Conservation (phyloP, 2,329 filamentous ascomycete genomes). For the Colletotrichum costaricense region DNA sequence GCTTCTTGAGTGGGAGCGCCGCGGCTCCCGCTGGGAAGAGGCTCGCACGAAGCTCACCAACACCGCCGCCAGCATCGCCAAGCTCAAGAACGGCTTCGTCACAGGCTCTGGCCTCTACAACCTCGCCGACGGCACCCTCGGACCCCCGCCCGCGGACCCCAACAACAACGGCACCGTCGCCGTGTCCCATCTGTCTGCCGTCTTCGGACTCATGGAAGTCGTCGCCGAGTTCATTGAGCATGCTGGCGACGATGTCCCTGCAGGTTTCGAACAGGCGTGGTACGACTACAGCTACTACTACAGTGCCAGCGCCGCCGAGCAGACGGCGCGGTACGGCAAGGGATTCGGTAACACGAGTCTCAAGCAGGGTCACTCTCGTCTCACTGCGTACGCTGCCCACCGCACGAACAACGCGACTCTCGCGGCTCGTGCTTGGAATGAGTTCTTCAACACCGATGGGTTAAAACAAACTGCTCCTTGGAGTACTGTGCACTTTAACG, state of each 20-base stretch:
- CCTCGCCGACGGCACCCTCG: constrained; percentile 58
- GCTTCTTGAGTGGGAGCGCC: constrained; percentile 70
- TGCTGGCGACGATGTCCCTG: constrained; percentile 55
- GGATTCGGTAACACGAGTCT: constrained; percentile 60
- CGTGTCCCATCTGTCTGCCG: constrained; percentile 66
- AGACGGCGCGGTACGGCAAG: constrained; percentile 62
- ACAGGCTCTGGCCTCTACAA: constrained; percentile 66
- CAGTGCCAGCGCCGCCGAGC: constrained; percentile 59
- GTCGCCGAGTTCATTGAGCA: constrained; percentile 66
- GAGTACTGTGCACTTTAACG: constrained; percentile 51
- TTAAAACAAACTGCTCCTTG: constrained; percentile 51
- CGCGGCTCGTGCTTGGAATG: constrained; percentile 63
- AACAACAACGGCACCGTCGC: constrained; percentile 62
- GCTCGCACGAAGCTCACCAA: constrained; percentile 60
- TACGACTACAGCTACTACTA: constrained; percentile 72
- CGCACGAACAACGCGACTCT: constrained; percentile 57
- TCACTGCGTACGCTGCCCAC: constrained; percentile 65
- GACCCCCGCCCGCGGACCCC: constrained; percentile 63
- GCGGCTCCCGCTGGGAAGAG: constrained; percentile 63
- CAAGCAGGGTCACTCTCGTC: constrained; percentile 67
- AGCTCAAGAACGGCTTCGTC: constrained; percentile 68
- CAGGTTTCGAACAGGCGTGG: constrained; percentile 65
- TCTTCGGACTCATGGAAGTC: constrained; percentile 70
- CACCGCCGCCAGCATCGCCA: constrained; percentile 62
- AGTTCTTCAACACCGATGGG: constrained; percentile 61